A percentile compares a stretch with the other conserved stretches of the same genome.
Conservation (phyloP, 345 rosid genomes). For the Atalantia buxifolia region DNA sequence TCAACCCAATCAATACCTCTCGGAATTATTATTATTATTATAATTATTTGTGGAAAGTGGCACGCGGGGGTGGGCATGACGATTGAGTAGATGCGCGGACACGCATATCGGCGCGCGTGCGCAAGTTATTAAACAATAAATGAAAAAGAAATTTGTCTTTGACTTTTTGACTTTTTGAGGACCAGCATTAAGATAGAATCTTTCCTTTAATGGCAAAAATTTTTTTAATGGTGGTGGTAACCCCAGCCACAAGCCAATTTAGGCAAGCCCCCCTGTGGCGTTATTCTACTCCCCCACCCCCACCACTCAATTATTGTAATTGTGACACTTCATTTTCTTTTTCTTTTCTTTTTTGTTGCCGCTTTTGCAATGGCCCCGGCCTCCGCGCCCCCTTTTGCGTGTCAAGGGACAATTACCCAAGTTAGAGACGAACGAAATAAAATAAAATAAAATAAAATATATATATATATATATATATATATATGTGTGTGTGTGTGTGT, state of each 20-base stretch:
- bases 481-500: no score
- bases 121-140: no score
- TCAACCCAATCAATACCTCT: no score
- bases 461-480: no score
- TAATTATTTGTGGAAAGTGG: background rate
- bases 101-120: background rate
- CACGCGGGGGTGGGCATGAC: background rate
- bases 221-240: background rate
- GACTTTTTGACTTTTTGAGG: slow-evolving; percentile 10
- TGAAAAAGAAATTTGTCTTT: background rate
- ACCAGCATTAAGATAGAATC: slow-evolving; percentile 18
- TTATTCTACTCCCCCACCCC: no score
- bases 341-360: background rate
- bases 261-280: background rate
- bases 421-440: no score
- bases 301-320: background rate
- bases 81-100: background rate
- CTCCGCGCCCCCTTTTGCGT: background rate
- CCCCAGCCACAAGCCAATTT: background rate
- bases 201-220: slow-evolving; percentile 35
- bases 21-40: no score
- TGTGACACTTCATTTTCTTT: background rate
- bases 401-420: background rate
- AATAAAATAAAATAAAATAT: no score
- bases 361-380: background rate